Evolutionary conservation across 257 asterid genomes (phyloP).

Genomic region (Salvia rosmarinus): DNA sequence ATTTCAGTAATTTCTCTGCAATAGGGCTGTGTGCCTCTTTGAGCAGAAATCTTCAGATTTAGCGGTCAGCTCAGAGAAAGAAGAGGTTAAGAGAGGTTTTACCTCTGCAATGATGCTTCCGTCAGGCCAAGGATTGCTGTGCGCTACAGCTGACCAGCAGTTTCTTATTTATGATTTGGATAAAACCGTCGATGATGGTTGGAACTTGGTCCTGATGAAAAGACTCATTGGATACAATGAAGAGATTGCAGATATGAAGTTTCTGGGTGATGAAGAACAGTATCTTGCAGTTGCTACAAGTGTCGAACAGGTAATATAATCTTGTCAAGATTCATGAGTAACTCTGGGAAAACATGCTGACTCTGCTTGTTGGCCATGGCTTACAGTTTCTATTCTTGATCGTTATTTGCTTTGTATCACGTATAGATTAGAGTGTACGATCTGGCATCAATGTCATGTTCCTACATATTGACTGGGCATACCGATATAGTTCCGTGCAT

Average conservation of each 20-base stretch:
- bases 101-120: constrained; percentile 84
- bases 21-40: constrained; percentile 74
- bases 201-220: constrained; percentile 60
- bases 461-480: constrained; percentile 91
- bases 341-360: neutral
- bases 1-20: constrained; percentile 36
- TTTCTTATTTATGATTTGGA: constrained; percentile 73
- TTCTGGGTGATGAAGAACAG: constrained; percentile 89
- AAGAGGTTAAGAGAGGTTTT: constrained; percentile 81
- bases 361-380: constrained; percentile 14
- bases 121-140: constrained; percentile 70
- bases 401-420: constrained; percentile 2
- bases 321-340: constrained; percentile 3
- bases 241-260: constrained; percentile 94
- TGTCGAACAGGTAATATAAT: constrained; percentile 77
- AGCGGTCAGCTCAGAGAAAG: constrained; percentile 60
- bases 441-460: constrained; percentile 92
- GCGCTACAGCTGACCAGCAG: constrained; percentile 96
- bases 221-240: constrained; percentile 94
- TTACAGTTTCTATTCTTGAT: constrained; percentile 11
- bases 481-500: constrained; percentile 82
- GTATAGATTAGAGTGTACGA: constrained; percentile 91
- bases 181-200: constrained; percentile 51
- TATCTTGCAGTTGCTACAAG: constrained; percentile 93
- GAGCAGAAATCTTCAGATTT: constrained; percentile 91